Percentiles rank a stretch among this genome's conserved stretches.
phyloP scores from a whole-genome alignment of 768 basidiomycete genomes.

The Panus rudis region DNA sequence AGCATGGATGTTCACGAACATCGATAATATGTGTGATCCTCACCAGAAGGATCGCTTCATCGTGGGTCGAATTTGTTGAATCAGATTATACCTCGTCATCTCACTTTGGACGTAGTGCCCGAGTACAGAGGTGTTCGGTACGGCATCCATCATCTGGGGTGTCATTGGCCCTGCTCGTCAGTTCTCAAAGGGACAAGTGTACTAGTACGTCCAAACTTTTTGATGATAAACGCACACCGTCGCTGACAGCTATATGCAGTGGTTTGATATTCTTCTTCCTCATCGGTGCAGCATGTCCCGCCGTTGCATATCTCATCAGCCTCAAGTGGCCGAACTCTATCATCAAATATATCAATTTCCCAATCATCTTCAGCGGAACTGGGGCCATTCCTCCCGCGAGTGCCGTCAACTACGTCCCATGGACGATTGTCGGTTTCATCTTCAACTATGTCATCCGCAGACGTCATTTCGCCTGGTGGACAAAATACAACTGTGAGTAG shows the following conservation, averaged over 20 bases:
- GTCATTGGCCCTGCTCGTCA: constrained; percentile 34
- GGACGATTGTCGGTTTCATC: constrained; percentile 29
- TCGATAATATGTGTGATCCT: constrained; percentile 49
- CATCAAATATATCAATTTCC: constrained; percentile 31
- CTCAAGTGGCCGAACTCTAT: constrained; percentile 57
- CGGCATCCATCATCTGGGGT: constrained; percentile 42
- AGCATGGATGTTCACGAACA: constrained; percentile 60
- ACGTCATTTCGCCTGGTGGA: constrained; percentile 32
- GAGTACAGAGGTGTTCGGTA: constrained; percentile 51
- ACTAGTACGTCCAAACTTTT: constrained; percentile 21
- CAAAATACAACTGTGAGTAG: constrained; percentile 30
- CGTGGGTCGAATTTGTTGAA: constrained; percentile 9
- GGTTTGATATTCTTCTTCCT: constrained; percentile 37
- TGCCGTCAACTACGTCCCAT: constrained; percentile 34
- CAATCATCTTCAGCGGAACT: constrained; percentile 35
- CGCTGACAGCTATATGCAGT: constrained; percentile 7
- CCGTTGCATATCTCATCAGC: constrained; percentile 36
- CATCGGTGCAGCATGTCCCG: constrained; percentile 33
- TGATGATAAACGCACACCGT: not conserved
- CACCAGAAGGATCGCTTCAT: constrained; percentile 58
- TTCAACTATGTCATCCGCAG: constrained; percentile 33
- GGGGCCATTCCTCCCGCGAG: constrained; percentile 35
- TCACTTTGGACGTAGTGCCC: constrained; percentile 39
- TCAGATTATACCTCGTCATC: not conserved
- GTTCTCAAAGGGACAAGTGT: constrained; percentile 29